These are phyloP conservation scores for Coemansia sp. DNA, from an alignment of 192 early-diverging fungal genomes.

Conservation along the genomic window DNA sequence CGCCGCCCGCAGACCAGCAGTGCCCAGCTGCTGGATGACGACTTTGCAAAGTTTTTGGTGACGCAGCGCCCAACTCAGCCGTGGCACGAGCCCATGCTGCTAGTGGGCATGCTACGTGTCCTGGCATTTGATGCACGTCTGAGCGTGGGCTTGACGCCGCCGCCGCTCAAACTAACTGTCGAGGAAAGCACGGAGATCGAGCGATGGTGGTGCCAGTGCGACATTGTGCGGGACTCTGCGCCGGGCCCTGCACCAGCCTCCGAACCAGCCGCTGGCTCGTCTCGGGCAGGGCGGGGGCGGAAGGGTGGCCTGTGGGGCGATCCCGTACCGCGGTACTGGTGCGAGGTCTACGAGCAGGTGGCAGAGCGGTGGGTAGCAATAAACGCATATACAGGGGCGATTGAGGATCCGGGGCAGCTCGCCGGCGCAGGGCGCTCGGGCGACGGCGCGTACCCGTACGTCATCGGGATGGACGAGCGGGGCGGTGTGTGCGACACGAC, in stretches of 20 bases:
- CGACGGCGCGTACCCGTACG: conserved; percentile 9
- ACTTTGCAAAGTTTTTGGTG: conserved; percentile 13
- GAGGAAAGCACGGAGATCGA: conserved; percentile 23
- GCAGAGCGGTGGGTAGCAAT: conserved; percentile 54
- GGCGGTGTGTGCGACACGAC: conserved; percentile 29
- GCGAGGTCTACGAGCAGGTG: conserved; percentile 53
- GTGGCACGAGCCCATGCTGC: conserved; percentile 41
- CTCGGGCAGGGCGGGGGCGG: background rate
- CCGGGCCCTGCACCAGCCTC: background rate
- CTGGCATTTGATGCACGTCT: conserved; percentile 31
- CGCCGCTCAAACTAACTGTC: conserved; percentile 26
- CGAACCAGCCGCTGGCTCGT: background rate
- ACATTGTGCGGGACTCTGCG: background rate
- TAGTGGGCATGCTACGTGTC: conserved; percentile 23
- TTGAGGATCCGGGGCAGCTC: conserved; percentile 15
- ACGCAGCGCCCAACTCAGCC: conserved; percentile 7
- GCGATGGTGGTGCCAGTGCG: background rate
- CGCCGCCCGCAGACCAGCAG: background rate
- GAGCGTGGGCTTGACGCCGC: conserved; percentile 27
- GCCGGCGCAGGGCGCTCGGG: background rate
- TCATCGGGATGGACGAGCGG: conserved; percentile 15
- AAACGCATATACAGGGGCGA: conserved; percentile 16
- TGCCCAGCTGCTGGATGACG: background rate
- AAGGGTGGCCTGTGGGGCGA: background rate
- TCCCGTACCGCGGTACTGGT: conserved; percentile 54